Evolutionary conservation across 2,329 filamentous ascomycete genomes (phyloP), one percentile per base, ranked within the genome.

Genomic region (Claviceps citrina): DNA sequence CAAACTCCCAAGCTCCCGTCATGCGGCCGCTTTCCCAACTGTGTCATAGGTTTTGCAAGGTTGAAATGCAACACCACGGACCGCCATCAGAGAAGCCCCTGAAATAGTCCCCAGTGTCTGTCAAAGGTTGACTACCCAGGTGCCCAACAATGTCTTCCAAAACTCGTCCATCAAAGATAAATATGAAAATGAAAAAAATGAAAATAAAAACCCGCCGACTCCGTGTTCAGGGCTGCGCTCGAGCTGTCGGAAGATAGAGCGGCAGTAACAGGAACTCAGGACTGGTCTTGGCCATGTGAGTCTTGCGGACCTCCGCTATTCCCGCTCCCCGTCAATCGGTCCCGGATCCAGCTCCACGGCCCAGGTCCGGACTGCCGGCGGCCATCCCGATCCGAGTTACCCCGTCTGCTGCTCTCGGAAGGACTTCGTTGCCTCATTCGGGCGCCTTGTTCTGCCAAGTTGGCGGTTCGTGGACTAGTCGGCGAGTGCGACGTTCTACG

Each of bases 321-420:
- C 36, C 54, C 51, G n/a, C 47, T 44, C 5, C 55, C 47, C 1
- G 49, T 41, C 26, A 68, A 65, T 30, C 57, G 59, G 32, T 61
- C 61, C 35, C 66, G 60, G 16, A 70, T 47, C 66, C 66, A 69
- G 42, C 56, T 54, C 1, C 68, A 46, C 25, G 64, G 59, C 3
- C 62, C 59, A 30, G 54, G 49, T 3, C 55, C 53, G n/a, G 57
- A 53, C 24, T 48, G 47, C 22, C 53, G 51, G n/a, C 55, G 52
- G 15, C 57, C 50, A 4, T 54, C 54, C 25, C 57, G 55, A 12
- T 55, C 52, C 8, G 42, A 44, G 8, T 40, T 49, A 18, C 48
- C 53, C 15, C 47, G 51, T 20, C 58, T 58, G 32, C 52, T 60
- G 42, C 51, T 55, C 36, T 60, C 49, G 0, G 62, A 62, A 6